phyloP scores from a whole-genome alignment of 371 early-diverging fungal species.

The Mucor velutinosus region DNA sequence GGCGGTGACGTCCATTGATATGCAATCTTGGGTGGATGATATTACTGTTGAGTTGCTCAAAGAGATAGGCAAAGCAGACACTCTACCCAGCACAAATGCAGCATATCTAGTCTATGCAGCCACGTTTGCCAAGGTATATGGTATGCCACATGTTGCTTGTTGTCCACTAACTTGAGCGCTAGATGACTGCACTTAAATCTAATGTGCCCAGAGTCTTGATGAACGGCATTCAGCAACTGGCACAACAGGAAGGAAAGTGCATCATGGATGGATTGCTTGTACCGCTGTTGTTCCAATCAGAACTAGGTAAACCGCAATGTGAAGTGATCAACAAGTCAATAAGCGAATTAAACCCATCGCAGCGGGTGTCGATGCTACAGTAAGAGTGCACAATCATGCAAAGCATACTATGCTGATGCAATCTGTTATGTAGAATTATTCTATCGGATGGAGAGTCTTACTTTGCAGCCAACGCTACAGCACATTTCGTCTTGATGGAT shows the following conservation, averaged over 20 bases:
- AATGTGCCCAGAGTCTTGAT: constrained; percentile 14
- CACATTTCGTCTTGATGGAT: neutral
- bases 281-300: constrained; percentile 17
- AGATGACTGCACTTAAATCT: constrained; percentile 14
- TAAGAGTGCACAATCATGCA: neutral
- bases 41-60: constrained; percentile 11
- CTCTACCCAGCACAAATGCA: constrained; percentile 5
- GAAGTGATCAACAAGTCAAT: constrained; percentile 18
- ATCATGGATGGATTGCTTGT: constrained; percentile 18
- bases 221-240: constrained; percentile 3
- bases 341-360: constrained; percentile 8
- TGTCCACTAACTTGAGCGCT: neutral
- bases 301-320: constrained; percentile 5
- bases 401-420: neutral
- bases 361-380: constrained; percentile 8
- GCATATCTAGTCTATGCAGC: neutral
- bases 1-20: constrained; percentile 1
- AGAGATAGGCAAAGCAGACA: neutral
- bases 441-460: constrained; percentile 22
- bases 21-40: constrained; percentile 22
- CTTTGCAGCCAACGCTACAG: neutral
- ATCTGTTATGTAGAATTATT: constrained; percentile 1
- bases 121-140: constrained; percentile 15
- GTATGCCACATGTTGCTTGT: neutral
- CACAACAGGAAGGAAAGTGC: constrained; percentile 8